Evolutionary conservation across 371 early-diverging fungal species (phyloP).

Genomic region (Amoeboaphelidium occidentale): DNA sequence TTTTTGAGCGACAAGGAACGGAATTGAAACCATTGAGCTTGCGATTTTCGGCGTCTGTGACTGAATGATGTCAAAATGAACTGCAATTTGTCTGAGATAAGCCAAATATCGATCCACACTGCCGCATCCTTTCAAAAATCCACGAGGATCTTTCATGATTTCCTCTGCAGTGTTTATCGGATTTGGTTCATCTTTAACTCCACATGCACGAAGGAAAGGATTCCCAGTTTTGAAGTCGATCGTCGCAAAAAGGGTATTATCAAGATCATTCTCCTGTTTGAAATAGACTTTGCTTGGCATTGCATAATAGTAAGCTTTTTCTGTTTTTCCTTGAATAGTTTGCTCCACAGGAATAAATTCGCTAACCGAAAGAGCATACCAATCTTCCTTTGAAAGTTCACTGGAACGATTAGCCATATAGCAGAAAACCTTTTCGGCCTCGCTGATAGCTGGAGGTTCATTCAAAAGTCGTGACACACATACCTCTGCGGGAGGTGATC

Average conservation of each 20-base stretch:
- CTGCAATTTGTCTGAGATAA: constrained; percentile 45
- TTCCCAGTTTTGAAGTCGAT: constrained; percentile 55
- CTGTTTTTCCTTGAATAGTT: too few species aligned
- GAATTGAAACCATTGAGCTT: too few species aligned
- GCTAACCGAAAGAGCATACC: not conserved
- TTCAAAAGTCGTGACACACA: constrained; percentile 21
- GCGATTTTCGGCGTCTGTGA: too few species aligned
- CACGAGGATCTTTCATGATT: constrained; percentile 35
- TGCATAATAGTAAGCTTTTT: too few species aligned
- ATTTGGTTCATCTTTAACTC: constrained; percentile 61
- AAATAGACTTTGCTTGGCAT: too few species aligned
- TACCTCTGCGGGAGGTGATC: constrained; percentile 24
- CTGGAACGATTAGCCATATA: constrained; percentile 40
- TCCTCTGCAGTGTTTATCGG: constrained; percentile 41
- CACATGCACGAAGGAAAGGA: constrained; percentile 51
- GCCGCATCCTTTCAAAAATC: constrained; percentile 34
- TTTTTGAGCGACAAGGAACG: too few species aligned
- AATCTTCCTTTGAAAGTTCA: constrained; percentile 14
- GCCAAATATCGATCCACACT: constrained; percentile 40
- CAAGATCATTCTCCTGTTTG: too few species aligned
- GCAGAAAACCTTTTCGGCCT: constrained; percentile 31
- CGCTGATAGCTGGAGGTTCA: constrained; percentile 13
- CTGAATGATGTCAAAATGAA: constrained; percentile 27
- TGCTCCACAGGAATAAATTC: too few species aligned
- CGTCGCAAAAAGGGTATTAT: constrained; percentile 22